A percentile compares a stretch with the other conserved stretches of the same genome.
These are phyloP conservation scores for Phytophthora sp. DNA, from an alignment of 352 stramenopile species.

Conservation along the genomic window DNA sequence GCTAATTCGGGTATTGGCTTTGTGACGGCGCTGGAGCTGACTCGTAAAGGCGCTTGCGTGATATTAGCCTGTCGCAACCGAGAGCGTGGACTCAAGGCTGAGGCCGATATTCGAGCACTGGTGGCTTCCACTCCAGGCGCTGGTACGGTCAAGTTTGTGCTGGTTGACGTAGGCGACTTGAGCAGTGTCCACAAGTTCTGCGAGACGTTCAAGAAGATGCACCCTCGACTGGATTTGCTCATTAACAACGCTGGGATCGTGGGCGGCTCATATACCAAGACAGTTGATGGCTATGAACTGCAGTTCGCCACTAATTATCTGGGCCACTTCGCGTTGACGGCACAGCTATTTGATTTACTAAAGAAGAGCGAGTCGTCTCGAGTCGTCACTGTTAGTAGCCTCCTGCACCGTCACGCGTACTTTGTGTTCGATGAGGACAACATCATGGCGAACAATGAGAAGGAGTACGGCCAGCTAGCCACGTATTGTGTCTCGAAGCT, in stretches of 20 bases:
- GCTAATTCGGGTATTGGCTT: slow-evolving; percentile 51
- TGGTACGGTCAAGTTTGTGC: slow-evolving; percentile 51
- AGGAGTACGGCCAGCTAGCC: slow-evolving; percentile 23
- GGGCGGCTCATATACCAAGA: slow-evolving; percentile 37
- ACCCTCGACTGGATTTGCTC: slow-evolving; percentile 53
- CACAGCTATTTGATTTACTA: slow-evolving; percentile 47
- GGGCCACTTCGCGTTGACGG: slow-evolving; percentile 60
- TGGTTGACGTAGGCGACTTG: slow-evolving; percentile 51
- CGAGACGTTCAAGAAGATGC: slow-evolving; percentile 31
- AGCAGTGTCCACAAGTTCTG: slow-evolving; percentile 52
- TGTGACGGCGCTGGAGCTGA: slow-evolving; percentile 43
- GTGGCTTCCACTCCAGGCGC: background rate
- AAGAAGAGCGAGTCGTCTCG: slow-evolving; percentile 30
- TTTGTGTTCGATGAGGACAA: slow-evolving; percentile 27
- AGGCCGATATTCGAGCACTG: slow-evolving; percentile 22
- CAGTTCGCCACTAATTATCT: slow-evolving; percentile 74
- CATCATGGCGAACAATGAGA: slow-evolving; percentile 27
- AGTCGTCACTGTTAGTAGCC: slow-evolving; percentile 54
- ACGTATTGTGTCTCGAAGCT: slow-evolving; percentile 62
- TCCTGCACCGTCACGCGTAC: slow-evolving; percentile 33
- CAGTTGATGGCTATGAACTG: slow-evolving; percentile 47
- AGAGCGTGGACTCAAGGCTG: slow-evolving; percentile 21
- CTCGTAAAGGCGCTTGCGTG: slow-evolving; percentile 38
- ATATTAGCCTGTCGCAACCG: slow-evolving; percentile 46
- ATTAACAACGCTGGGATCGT: slow-evolving; percentile 74